Conservation (phyloP, 192 early-diverging fungal species). For the Coemansia sp. region DNA sequence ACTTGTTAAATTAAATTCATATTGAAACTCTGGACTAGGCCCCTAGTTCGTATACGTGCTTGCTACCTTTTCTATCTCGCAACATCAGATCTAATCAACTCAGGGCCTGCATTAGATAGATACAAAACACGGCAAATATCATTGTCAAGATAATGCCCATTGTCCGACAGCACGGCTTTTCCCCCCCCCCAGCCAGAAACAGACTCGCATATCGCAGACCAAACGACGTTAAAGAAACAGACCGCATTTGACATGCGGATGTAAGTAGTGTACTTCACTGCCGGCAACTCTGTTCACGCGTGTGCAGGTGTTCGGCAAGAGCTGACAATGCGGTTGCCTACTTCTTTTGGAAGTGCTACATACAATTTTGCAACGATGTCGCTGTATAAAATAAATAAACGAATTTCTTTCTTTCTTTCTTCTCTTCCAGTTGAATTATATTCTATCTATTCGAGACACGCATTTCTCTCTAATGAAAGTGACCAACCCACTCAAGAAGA, state of each 20-base stretch:
- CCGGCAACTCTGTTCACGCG: background rate
- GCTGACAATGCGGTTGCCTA: background rate
- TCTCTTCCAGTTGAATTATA: background rate
- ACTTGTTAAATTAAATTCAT: constrained; percentile 8
- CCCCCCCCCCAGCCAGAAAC: background rate
- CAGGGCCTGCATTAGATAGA: background rate
- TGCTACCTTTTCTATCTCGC: background rate
- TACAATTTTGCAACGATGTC: background rate
- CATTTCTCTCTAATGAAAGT: background rate
- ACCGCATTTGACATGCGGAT: background rate
- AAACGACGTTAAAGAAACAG: background rate
- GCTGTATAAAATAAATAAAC: background rate
- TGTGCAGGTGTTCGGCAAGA: constrained; percentile 10
- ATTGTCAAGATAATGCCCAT: background rate
- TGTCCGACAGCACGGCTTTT: background rate
- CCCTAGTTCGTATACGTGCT: background rate
- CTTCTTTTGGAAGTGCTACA: background rate
- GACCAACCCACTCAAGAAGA: constrained; percentile 1
- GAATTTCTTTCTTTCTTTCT: background rate
- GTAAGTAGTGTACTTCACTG: background rate
- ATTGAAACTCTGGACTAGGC: background rate
- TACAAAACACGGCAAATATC: background rate
- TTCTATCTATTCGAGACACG: background rate
- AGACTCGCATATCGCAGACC: background rate
- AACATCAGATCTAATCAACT: background rate